phyloP scores from a whole-genome alignment of 2,329 filamentous ascomycete species.

The Westerdykella ornata region DNA sequence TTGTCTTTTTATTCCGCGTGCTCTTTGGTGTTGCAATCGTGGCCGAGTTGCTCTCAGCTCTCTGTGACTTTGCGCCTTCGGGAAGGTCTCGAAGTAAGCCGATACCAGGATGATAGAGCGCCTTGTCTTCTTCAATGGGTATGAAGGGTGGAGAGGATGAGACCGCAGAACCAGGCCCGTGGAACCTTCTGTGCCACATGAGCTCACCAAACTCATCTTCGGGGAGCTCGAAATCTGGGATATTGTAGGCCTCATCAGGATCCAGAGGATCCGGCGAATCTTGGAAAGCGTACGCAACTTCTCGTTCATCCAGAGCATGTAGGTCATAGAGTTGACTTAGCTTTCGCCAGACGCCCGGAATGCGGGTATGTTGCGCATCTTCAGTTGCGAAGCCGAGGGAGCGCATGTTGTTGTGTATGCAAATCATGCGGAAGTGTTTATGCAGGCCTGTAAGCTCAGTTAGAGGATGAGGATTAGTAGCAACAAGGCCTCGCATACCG shows the following conservation, averaged over 20 bases:
- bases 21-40: conserved; percentile 27
- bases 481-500: conserved; percentile 41
- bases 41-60: conserved; percentile 25
- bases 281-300: conserved; percentile 52
- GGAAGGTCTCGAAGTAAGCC: conserved; percentile 31
- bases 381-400: conserved; percentile 62
- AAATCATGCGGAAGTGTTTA: conserved; percentile 50
- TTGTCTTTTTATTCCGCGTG: conserved; percentile 23
- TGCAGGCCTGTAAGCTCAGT: conserved; percentile 47
- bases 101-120: conserved; percentile 26
- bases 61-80: conserved; percentile 20
- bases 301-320: conserved; percentile 76
- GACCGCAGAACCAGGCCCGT: conserved; percentile 18
- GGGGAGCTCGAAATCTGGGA: conserved; percentile 40
- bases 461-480: neutral
- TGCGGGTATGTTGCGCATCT: conserved; percentile 69
- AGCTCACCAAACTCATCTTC: conserved; percentile 40
- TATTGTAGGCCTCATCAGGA: conserved; percentile 26
- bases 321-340: conserved; percentile 78
- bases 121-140: conserved; percentile 28
- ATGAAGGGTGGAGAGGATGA: conserved; percentile 28
- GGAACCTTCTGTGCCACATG: conserved; percentile 40
- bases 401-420: conserved; percentile 33
- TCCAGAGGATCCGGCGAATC: conserved; percentile 49
- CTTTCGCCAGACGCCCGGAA: conserved; percentile 88